Base-by-base conservation (phyloP, 805 yeast genomes). In the Ogataea henricii region DNA sequence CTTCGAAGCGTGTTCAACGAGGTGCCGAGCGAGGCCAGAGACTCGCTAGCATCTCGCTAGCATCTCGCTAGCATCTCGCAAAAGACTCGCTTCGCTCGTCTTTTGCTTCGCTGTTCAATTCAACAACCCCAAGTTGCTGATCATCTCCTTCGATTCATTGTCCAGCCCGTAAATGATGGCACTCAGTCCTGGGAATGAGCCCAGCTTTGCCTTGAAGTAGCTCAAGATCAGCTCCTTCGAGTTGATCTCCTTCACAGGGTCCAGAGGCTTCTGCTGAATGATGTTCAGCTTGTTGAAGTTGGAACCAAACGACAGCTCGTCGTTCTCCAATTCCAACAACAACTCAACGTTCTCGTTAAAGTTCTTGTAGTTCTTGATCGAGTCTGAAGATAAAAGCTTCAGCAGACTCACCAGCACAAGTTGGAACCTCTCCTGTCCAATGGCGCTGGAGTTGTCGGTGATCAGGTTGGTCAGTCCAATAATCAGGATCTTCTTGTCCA, bases 301-400 rank as follows among this genome's bases (percentile, higher is more conserved):
- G 0, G 97, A 85, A 2, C 98, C 98, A 67, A 91, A 94, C 2
- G 94, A 74, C 2, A 75, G 64, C 42, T 85, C 77, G 37, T 66
- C 70, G 42, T 62, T 64, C 52, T 90, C 96, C 21, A 77, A 60
- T 44, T 86, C 90, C 25, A 78, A 58, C 54, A 84, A 85, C 17
- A 77, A 59, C 41, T 78, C 83, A 33, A 65, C 66, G 29, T 72
- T 67, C 23, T 72, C 74, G 34, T 70, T 65, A 3, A 65, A 50
- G 6, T 59, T 56, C 44, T 63, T 63, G 47, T 66, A 67, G 35
- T 66, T 64, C 27, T 55, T 58, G 40, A 69, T 65, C 13, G 70
- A 65, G 16, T 68, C 71, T 4, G 70, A 64, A 8, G 65, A 52
- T 5, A 64, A 33, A 16, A 69, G 43, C 35, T 68, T 67, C 3